Conservation (phyloP, 2,329 filamentous ascomycete genomes). For the Hypoxylon sp. region DNA sequence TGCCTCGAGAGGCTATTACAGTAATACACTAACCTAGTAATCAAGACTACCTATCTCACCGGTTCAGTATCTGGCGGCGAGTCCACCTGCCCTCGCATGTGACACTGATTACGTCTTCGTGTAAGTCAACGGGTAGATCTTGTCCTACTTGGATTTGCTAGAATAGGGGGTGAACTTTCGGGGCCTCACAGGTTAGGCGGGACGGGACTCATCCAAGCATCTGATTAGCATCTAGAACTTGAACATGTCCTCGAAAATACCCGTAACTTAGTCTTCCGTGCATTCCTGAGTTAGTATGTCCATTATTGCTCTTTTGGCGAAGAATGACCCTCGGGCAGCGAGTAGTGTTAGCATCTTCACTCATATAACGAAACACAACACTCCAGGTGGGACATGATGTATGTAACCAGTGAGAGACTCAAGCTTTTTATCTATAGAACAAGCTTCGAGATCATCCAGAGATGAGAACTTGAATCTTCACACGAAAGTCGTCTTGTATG, state of each 20-base stretch:
- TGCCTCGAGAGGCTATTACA: not conserved
- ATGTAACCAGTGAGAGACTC: not conserved
- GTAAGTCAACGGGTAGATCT: not conserved
- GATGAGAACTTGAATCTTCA: not conserved
- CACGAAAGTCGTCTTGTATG: not conserved
- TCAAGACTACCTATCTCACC: conserved; percentile 26
- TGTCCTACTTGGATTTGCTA: conserved; percentile 5
- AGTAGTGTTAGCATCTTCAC: not conserved
- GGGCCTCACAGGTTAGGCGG: not conserved
- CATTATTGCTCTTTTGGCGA: not conserved
- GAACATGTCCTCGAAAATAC: not conserved
- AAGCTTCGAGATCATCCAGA: not conserved
- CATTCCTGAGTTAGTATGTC: not conserved
- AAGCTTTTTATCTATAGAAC: not conserved
- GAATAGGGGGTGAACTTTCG: conserved; percentile 9
- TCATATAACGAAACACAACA: not conserved
- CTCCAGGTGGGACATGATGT: not conserved
- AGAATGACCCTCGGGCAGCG: not conserved
- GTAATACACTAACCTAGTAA: conserved; percentile 7
- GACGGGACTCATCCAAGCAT: not conserved
- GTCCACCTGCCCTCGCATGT: conserved; percentile 8
- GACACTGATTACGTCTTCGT: conserved; percentile 33
- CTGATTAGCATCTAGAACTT: not conserved
- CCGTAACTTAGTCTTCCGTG: not conserved
- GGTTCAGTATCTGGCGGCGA: conserved; percentile 4